Percentiles rank a stretch among this genome's conserved stretches.
phyloP scores from a whole-genome alignment of 2,329 filamentous ascomycete species.

The Fusarium redolens region DNA sequence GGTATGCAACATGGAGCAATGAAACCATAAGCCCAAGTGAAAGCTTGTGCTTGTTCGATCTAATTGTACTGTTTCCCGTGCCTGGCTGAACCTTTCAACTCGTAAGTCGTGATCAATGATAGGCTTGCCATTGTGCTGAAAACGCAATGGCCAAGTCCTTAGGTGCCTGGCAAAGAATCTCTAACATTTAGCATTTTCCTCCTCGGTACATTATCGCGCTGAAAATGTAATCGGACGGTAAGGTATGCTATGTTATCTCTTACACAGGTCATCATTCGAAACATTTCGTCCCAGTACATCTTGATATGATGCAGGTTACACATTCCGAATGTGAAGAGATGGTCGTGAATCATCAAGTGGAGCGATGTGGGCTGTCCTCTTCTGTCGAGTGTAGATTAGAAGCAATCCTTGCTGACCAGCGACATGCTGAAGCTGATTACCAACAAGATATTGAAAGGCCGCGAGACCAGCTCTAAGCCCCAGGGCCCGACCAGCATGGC shows the following conservation, averaged over 20 bases:
- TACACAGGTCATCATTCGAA: not conserved
- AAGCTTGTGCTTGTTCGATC: not conserved
- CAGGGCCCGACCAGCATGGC: not conserved
- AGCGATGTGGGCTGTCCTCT: not conserved
- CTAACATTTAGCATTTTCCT: not conserved
- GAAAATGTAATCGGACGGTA: not conserved
- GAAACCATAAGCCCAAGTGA: slow-evolving; percentile 1
- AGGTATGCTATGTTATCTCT: not conserved
- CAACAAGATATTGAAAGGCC: slow-evolving; percentile 2
- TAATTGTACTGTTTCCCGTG: slow-evolving; percentile 20
- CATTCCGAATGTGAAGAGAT: not conserved
- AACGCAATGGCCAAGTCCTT: not conserved
- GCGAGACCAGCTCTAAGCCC: slow-evolving; percentile 35
- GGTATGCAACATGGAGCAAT: not conserved
- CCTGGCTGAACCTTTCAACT: slow-evolving; percentile 1
- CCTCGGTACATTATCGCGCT: not conserved
- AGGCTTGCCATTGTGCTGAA: not conserved
- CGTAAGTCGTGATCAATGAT: slow-evolving; percentile 9
- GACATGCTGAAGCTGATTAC: slow-evolving; percentile 7
- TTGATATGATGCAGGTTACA: not conserved
- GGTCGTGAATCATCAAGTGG: slow-evolving; percentile 11
- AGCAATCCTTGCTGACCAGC: not conserved
- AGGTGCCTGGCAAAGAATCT: not conserved
- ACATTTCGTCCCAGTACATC: not conserved
- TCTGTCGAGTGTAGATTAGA: not conserved